Percentiles rank a stretch among this genome's conserved stretches.
Conservation (phyloP, 148 eudicot genomes). For the Chenopodium quinoa region DNA sequence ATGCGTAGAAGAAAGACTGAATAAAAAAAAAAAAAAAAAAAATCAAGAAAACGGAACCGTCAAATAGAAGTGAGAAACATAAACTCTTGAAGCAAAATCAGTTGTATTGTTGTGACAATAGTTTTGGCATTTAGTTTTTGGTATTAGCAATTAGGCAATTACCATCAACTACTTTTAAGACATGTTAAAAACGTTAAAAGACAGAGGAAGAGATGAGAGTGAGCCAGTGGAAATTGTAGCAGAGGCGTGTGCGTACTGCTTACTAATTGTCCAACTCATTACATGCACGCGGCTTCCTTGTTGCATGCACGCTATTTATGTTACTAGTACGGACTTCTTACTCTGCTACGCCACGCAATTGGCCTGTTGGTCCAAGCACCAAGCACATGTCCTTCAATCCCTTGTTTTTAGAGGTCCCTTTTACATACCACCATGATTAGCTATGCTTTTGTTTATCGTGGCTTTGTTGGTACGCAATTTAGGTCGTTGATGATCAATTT, state of each 20-base stretch:
- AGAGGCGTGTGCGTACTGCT: conserved; percentile 11
- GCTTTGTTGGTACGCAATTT: too few relatives aligned
- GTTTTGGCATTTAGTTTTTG: neutral
- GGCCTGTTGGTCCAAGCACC: too few relatives aligned
- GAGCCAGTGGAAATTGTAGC: neutral
- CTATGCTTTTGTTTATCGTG: too few relatives aligned
- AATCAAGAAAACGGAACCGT: neutral
- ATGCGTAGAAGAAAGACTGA: too few relatives aligned
- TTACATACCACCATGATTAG: too few relatives aligned
- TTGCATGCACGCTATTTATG: conserved; percentile 19
- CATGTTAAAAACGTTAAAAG: neutral
- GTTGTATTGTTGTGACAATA: neutral
- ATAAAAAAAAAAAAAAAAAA: too few relatives aligned
- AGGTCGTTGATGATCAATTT: too few relatives aligned
- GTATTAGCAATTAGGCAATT: neutral
- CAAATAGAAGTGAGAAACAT: conserved; percentile 1
- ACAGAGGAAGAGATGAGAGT: neutral
- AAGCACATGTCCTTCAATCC: too few relatives aligned
- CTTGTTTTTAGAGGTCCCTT: too few relatives aligned
- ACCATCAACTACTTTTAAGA: neutral
- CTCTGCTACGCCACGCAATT: too few relatives aligned
- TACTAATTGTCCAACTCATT: neutral
- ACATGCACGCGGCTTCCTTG: conserved; percentile 1
- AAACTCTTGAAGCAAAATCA: neutral
- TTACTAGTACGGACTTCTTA: neutral